A percentile compares a stretch with the other conserved stretches of the same genome.
These are phyloP conservation scores for Trypanosomatidae sp. DNA, from an alignment of 208 protist species.

Conservation along the genomic window DNA sequence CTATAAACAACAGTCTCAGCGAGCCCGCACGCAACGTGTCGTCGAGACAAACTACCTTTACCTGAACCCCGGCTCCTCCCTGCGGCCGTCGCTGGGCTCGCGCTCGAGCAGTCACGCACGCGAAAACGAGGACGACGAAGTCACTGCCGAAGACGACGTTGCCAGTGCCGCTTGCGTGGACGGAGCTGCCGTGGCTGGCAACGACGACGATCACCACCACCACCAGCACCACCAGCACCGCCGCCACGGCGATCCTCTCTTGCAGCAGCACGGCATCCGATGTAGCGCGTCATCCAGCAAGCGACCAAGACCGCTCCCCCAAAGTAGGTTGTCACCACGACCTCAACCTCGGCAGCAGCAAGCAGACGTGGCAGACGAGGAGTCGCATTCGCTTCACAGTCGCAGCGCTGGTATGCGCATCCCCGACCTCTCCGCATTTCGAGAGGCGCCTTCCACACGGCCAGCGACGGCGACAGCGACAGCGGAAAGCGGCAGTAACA, in stretches of 20 bases:
- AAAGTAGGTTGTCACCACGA: neutral
- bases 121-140: conserved; percentile 14
- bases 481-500: neutral
- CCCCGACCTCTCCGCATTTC: conserved; percentile 23
- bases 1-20: conserved; percentile 11
- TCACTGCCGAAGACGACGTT: neutral
- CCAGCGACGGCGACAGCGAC: neutral
- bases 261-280: neutral
- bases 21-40: conserved; percentile 8
- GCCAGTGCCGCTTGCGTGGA: neutral
- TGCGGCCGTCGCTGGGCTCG: conserved; percentile 16
- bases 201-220: neutral
- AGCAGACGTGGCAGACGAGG: neutral
- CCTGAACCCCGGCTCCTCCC: neutral
- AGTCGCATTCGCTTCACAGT: neutral
- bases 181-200: neutral
- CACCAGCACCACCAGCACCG: neutral
- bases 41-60: conserved; percentile 6
- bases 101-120: conserved; percentile 16
- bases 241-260: conserved; percentile 12
- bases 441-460: conserved; percentile 4
- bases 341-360: neutral
- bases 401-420: conserved; percentile 17
- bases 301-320: conserved; percentile 7
- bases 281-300: conserved; percentile 12